A percentile compares a stretch with the other conserved stretches of the same genome.
Evolutionary conservation across 2,329 filamentous ascomycete genomes (phyloP).

Genomic region (Grosmannia serpens): DNA sequence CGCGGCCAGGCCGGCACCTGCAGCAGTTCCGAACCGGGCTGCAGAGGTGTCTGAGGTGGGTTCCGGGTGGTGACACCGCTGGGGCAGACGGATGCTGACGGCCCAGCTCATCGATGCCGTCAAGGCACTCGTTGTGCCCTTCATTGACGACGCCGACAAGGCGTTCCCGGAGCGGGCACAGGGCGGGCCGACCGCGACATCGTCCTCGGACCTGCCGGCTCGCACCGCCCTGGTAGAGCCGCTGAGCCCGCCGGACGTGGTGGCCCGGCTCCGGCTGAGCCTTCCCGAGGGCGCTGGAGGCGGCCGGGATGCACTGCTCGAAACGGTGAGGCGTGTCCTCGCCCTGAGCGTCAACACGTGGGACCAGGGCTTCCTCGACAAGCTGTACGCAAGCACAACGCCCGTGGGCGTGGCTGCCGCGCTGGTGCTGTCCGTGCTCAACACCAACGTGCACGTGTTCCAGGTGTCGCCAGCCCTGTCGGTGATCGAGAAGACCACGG

Average conservation of each 20-base stretch:
- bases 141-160: conserved; percentile 59
- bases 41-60: conserved; percentile 19
- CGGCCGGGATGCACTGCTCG: conserved; percentile 64
- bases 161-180: conserved; percentile 39
- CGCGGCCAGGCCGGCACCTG: neutral
- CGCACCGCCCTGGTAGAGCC: conserved; percentile 53
- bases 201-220: conserved; percentile 24
- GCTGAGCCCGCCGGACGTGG: conserved; percentile 45
- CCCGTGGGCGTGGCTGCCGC: conserved; percentile 77
- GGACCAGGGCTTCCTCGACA: conserved; percentile 94
- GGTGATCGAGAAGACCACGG: conserved; percentile 75
- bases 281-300: conserved; percentile 44
- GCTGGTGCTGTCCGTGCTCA: conserved; percentile 70
- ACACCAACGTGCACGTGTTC: conserved; percentile 92
- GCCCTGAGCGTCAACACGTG: conserved; percentile 94
- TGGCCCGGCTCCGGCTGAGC: conserved; percentile 43
- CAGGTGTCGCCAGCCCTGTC: conserved; percentile 84
- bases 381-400: conserved; percentile 85
- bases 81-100: neutral
- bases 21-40: conserved; percentile 14
- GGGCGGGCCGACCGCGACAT: conserved; percentile 34
- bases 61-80: neutral
- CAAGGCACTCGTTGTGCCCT: conserved; percentile 56
- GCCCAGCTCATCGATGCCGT: conserved; percentile 55
- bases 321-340: conserved; percentile 58